A percentile compares a stretch with the other conserved stretches of the same genome.
phyloP scores from a whole-genome alignment of 768 basidiomycete species.

The Pulveroboletus sp. region DNA sequence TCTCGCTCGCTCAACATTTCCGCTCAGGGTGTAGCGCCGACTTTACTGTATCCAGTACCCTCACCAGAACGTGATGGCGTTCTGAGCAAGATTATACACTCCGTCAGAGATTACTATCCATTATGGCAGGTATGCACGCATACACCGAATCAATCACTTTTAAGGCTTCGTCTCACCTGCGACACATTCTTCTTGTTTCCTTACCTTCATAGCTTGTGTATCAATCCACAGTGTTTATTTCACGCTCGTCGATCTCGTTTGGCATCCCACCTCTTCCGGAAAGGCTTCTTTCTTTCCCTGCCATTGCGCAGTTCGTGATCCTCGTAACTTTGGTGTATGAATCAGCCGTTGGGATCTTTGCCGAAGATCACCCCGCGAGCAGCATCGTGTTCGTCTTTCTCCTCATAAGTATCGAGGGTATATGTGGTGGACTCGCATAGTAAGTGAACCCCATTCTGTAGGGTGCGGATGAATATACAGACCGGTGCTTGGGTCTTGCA shows the following conservation, averaged over 20 bases:
- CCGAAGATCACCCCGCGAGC: conserved; percentile 36
- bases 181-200: background rate
- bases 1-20: background rate
- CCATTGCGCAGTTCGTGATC: conserved; percentile 64
- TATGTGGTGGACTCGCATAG: conserved; percentile 93
- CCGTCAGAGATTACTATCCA: conserved; percentile 89
- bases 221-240: conserved; percentile 88
- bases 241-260: conserved; percentile 84
- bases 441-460: conserved; percentile 33
- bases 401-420: conserved; percentile 82
- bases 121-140: conserved; percentile 72
- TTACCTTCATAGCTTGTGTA: conserved; percentile 58
- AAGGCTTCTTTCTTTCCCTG: conserved; percentile 66
- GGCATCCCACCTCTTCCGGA: conserved; percentile 76
- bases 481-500: conserved; percentile 24
- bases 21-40: conserved; percentile 78
- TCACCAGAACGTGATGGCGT: conserved; percentile 51
- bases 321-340: conserved; percentile 60
- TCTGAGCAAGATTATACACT: conserved; percentile 74
- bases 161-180: background rate
- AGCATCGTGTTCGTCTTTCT: conserved; percentile 65
- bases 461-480: background rate
- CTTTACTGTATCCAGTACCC: conserved; percentile 84
- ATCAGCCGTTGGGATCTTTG: conserved; percentile 64
- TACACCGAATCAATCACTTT: conserved; percentile 4